Evolutionary conservation across 495 filamentous ascomycete species (phyloP), one percentile per base, ranked within the genome.

Genomic region (Xylaria longipes): DNA sequence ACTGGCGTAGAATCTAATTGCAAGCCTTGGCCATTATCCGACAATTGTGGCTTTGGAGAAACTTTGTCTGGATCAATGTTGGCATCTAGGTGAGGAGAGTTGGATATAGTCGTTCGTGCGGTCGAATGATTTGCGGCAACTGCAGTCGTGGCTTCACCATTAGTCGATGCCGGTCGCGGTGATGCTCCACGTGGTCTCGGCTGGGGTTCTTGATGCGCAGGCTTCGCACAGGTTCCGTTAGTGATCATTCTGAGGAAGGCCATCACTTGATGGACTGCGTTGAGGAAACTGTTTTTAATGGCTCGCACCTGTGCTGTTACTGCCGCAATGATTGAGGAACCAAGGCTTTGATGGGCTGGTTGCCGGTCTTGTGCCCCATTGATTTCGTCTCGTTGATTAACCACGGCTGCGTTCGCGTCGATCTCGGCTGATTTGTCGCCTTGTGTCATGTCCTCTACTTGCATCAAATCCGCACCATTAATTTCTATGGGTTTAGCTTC

Each of bases 271-370:
- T 71, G 61, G 35, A 69, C 27, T 27, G 68, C 52, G 37, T 60
- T 46, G 50, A 67, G 25, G 33, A 71, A 39, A 64, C 29, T 74
- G 5, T 50, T 60, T 65, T 43, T 62, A 37, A 70, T 60, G 50
- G 57, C 57, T 72, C 74, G 76, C 72, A 78, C 76, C 74, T 76
- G 76, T 73, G 74, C 56, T 76, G 25, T 43, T 56, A 76, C 54
- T 29, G 72, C 63, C 17, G 76, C 31, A 57, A 57, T 65, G 54
- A 71, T 61, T 14, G 68, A 74, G 46, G 46, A 37, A 65, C 22
- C 35, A 33, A 75, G 46, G 29, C 68, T 46, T 57, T 69, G 69
- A 31, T 60, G 35, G 33, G 65, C 66, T 14, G 35, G 25, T 65
- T 58, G 58, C 45, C 25, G 45, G 27, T 41, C 37, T 15, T 54